Conservation (phyloP, 176 grass and related monocot genomes). For the Themeda triandra region DNA sequence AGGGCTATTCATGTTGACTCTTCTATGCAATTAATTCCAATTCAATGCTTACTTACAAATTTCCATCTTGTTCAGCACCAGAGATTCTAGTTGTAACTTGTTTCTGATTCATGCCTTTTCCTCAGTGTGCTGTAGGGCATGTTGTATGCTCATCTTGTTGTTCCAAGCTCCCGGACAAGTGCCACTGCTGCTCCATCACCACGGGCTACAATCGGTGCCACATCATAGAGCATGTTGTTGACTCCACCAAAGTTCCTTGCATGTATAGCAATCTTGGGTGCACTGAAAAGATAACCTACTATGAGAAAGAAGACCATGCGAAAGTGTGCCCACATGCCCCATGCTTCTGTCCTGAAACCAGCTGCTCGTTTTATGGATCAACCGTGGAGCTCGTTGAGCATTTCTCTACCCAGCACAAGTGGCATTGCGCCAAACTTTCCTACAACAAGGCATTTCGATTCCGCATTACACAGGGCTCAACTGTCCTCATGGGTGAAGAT, state of each 20-base stretch:
- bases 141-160: slow-evolving; percentile 34
- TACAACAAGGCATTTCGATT: slow-evolving; percentile 9
- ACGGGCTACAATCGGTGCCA: slow-evolving; percentile 40
- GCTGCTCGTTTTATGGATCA: background rate
- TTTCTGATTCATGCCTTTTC: background rate
- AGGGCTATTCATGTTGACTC: background rate
- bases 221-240: slow-evolving; percentile 34
- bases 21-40: background rate
- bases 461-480: background rate
- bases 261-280: slow-evolving; percentile 27
- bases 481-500: background rate
- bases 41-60: background rate
- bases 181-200: slow-evolving; percentile 28
- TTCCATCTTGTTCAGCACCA: background rate
- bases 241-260: slow-evolving; percentile 34
- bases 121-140: slow-evolving; percentile 39
- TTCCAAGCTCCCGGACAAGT: slow-evolving; percentile 21
- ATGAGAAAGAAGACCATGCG: slow-evolving; percentile 20
- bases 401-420: background rate
- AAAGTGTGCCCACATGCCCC: slow-evolving; percentile 31
- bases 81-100: background rate
- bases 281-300: slow-evolving; percentile 23
- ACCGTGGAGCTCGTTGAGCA: background rate
- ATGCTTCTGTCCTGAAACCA: slow-evolving; percentile 26
- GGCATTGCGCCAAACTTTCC: background rate